phyloP scores from a whole-genome alignment of 441 rosid species.

The Euphorbia corollata region DNA sequence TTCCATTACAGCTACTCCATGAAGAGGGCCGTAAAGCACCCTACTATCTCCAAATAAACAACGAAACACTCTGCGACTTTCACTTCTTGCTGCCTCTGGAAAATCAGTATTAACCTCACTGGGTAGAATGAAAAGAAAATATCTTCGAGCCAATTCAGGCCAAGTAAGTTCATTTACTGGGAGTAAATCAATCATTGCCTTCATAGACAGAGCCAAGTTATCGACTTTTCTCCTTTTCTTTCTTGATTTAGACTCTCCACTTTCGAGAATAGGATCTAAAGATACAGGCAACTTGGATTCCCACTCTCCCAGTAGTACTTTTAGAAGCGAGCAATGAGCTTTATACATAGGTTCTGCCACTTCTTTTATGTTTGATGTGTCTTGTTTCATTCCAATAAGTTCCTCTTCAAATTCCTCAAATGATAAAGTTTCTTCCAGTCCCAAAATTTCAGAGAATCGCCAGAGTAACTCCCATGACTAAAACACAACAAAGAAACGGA shows the following conservation, averaged over 20 bases:
- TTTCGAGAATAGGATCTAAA: constrained; percentile 39
- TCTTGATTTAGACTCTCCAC: constrained; percentile 38
- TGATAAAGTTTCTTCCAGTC: constrained; percentile 33
- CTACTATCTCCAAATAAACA: constrained; percentile 48
- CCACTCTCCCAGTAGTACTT: constrained; percentile 35
- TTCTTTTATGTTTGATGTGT: constrained; percentile 18
- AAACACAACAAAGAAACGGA: constrained; percentile 19
- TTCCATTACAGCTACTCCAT: constrained; percentile 50
- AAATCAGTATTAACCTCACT: constrained; percentile 47
- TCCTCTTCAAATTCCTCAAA: constrained; percentile 41
- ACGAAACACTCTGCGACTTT: constrained; percentile 40
- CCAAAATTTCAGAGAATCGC: constrained; percentile 50
- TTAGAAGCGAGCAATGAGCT: constrained; percentile 37
- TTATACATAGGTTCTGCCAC: constrained; percentile 30
- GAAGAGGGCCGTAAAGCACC: constrained; percentile 34
- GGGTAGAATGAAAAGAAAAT: constrained; percentile 31
- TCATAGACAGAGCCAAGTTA: constrained; percentile 27
- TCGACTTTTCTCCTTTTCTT: constrained; percentile 43
- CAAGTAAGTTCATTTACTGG: constrained; percentile 50
- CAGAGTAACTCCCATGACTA: constrained; percentile 45
- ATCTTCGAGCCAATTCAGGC: constrained; percentile 59
- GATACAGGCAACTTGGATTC: constrained; percentile 34
- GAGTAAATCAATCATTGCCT: constrained; percentile 38
- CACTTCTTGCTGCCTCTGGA: constrained; percentile 33
- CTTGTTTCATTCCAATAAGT: constrained; percentile 23